Conservation (phyloP, 2,329 filamentous ascomycete genomes). For the Amylocarpus encephaloides region DNA sequence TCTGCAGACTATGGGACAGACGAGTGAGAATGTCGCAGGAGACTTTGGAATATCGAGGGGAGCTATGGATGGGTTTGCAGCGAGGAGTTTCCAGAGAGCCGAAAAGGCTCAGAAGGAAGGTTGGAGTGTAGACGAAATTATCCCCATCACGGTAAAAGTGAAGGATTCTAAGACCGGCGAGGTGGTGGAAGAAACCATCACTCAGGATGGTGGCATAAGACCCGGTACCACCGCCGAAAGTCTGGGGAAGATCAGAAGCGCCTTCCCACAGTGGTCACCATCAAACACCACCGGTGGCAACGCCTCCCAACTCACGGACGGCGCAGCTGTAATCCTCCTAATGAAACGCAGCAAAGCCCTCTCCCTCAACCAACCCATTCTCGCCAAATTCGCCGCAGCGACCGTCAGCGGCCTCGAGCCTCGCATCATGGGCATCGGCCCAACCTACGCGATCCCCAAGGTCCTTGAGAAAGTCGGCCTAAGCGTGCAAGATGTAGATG, state of each 20-base stretch:
- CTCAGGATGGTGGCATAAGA: slow-evolving; percentile 78
- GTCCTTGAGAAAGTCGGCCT: slow-evolving; percentile 80
- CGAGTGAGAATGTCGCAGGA: slow-evolving; percentile 86
- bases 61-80: slow-evolving; percentile 76
- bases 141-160: slow-evolving; percentile 73
- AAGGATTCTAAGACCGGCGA: slow-evolving; percentile 80
- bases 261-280: slow-evolving; percentile 85
- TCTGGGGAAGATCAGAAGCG: slow-evolving; percentile 80
- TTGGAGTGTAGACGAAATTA: slow-evolving; percentile 90
- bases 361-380: slow-evolving; percentile 74
- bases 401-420: slow-evolving; percentile 83
- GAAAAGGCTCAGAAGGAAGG: slow-evolving; percentile 87
- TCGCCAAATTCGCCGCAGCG: slow-evolving; percentile 85
- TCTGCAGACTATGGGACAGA: slow-evolving; percentile 96
- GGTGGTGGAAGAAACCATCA: slow-evolving; percentile 58
- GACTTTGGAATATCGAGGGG: slow-evolving; percentile 83
- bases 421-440: slow-evolving; percentile 89
- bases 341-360: slow-evolving; percentile 64
- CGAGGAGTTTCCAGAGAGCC: slow-evolving; percentile 80
- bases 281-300: slow-evolving; percentile 93
- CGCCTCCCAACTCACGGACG: slow-evolving; percentile 89
- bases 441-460: slow-evolving; percentile 89
- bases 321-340: slow-evolving; percentile 87
- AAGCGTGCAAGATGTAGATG: slow-evolving; percentile 79
- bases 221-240: slow-evolving; percentile 78